Base-by-base conservation (phyloP, 345 rosid genomes). In the Syzygium aromaticum region DNA sequence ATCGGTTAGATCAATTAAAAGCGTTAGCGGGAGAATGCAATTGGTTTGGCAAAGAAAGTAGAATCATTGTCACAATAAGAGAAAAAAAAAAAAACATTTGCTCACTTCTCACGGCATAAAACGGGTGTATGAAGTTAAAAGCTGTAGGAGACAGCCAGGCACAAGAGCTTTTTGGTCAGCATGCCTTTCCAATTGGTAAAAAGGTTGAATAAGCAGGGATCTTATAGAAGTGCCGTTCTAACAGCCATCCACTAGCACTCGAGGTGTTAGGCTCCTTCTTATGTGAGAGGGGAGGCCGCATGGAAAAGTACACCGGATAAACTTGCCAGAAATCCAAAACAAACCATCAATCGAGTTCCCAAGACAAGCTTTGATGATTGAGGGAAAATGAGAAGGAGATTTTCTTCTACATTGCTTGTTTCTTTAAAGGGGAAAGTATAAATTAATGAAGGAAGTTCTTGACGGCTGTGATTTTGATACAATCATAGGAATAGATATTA, bases 21-120 rank as follows among this genome's bases (percentile, higher is more conserved):
- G 61, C 54, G 12, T 63, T 38, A 53, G 88, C 52, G 7, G 88
- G 87, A 14, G 8, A 57, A 7, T 17, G 27, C 12, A 88, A 88
- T 64, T 87, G 88, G 88, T 89, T 89, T 84, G 90, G 89, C 64
- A 7, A 54, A 8, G 90, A 89, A 67, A 89, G 89, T 25, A 86
- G 85, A 85, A 86, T 90, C 21, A 85, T 90, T 40, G 23, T 88
- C 33, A 85, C 85, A 6, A 86, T 87, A 2, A 87, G 91, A 61
- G 88, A 90, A 43, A 40, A 2, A 87, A 90, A 61, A 86, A 90
- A 43, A 40, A 57, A 25, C 80, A 82, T 84, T 51, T 83, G 40
- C 80, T 85, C 2, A 64, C 43, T 33, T 56, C 53, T 46, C 54
- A 67, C 17, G 77, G 88, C 59, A 59, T 73, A 9, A 12, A 52